Evolutionary conservation across 257 asterid genomes (phyloP).

Genomic region (Gentiana macrophylla): DNA sequence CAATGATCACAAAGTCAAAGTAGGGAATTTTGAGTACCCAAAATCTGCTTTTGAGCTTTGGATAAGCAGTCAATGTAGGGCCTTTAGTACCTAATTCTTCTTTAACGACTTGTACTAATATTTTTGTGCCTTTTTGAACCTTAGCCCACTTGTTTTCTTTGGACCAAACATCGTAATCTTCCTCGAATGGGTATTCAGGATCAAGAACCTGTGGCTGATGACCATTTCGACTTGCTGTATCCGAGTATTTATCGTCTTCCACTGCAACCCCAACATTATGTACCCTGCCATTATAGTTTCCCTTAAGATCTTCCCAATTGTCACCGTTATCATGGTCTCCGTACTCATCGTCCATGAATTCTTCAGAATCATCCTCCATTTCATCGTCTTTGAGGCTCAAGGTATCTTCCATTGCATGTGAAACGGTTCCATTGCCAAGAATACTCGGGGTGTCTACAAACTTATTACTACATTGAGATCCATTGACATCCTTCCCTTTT

Average conservation of each 20-base stretch:
- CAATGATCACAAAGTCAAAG: constrained; percentile 16
- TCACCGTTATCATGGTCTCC: constrained; percentile 36
- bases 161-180: constrained; percentile 14
- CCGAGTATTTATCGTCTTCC: constrained; percentile 24
- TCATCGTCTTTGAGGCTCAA: constrained; percentile 35
- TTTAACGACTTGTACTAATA: constrained; percentile 89
- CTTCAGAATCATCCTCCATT: constrained; percentile 59
- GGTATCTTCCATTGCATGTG: constrained; percentile 39
- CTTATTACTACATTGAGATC: constrained; percentile 16
- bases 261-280: constrained; percentile 27
- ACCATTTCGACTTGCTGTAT: constrained; percentile 27
- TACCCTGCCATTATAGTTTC: constrained; percentile 52
- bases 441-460: constrained; percentile 28
- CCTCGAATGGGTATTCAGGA: constrained; percentile 15
- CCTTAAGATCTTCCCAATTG: constrained; percentile 31
- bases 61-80: constrained; percentile 89
- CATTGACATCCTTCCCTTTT: constrained; percentile 37
- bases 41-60: constrained; percentile 88
- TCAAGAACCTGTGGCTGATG: constrained; percentile 20
- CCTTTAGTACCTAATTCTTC: constrained; percentile 96
- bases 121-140: constrained; percentile 70
- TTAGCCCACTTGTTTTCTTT: constrained; percentile 50
- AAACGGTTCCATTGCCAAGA: constrained; percentile 30
- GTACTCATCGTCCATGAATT: constrained; percentile 40
- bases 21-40: constrained; percentile 54